phyloP scores from a whole-genome alignment of 805 yeast genomes.

The Candida tibetensis region DNA sequence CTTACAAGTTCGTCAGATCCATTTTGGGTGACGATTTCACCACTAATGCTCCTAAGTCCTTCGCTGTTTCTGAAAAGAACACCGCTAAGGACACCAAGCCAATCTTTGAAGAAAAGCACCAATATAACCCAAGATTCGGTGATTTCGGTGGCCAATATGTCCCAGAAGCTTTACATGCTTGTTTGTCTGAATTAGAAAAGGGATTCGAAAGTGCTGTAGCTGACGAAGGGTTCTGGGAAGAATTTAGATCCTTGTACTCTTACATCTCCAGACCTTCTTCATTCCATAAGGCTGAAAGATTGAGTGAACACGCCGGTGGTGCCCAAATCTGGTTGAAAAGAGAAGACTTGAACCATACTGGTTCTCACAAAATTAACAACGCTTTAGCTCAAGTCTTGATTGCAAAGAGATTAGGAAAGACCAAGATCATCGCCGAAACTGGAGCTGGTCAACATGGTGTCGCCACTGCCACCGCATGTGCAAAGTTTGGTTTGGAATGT shows the following conservation, averaged over 20 bases:
- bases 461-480: slow-evolving; percentile 90
- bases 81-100: slow-evolving; percentile 31
- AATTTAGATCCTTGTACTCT: slow-evolving; percentile 75
- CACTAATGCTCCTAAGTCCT: slow-evolving; percentile 26
- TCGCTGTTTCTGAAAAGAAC: slow-evolving; percentile 14
- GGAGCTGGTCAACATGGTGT: slow-evolving; percentile 96
- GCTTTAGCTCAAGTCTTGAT: slow-evolving; percentile 79
- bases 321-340: slow-evolving; percentile 93
- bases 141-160: slow-evolving; percentile 98
- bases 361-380: slow-evolving; percentile 83
- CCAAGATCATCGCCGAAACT: slow-evolving; percentile 78
- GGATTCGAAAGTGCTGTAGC: slow-evolving; percentile 87
- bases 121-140: slow-evolving; percentile 79
- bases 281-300: slow-evolving; percentile 85
- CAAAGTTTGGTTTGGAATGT: slow-evolving; percentile 89
- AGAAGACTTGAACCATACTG: slow-evolving; percentile 91
- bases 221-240: slow-evolving; percentile 92
- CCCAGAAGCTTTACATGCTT: slow-evolving; percentile 92
- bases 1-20: slow-evolving; percentile 62
- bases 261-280: slow-evolving; percentile 97
- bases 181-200: slow-evolving; percentile 82
- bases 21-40: slow-evolving; percentile 59
- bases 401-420: slow-evolving; percentile 77
- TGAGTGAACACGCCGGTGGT: slow-evolving; percentile 89
- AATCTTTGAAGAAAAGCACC: slow-evolving; percentile 54